These are phyloP conservation scores for Fraxinus nigra DNA, from an alignment of 305 asterid genomes.

Conservation along the genomic window DNA sequence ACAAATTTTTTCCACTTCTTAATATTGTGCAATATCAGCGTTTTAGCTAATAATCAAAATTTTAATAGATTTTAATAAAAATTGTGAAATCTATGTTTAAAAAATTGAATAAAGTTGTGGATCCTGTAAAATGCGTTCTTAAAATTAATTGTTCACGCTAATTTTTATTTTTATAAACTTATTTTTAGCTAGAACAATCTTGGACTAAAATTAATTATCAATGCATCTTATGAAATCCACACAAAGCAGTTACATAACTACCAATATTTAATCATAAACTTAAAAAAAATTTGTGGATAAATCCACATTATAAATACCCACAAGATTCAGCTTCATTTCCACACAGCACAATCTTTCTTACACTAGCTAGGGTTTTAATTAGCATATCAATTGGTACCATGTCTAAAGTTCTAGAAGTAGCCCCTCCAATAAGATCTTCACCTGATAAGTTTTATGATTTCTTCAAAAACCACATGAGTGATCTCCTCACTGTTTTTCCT, in stretches of 20 bases:
- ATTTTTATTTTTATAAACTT: too few relatives aligned
- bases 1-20: not conserved
- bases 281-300: too few relatives aligned
- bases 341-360: not conserved
- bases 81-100: too few relatives aligned
- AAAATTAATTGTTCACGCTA: too few relatives aligned
- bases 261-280: too few relatives aligned
- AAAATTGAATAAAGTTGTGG: too few relatives aligned
- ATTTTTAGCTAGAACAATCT: too few relatives aligned
- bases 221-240: not conserved
- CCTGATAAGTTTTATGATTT: constrained; percentile 29
- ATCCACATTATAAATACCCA: not conserved
- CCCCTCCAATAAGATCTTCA: constrained; percentile 15
- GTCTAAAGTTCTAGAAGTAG: not conserved
- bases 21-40: too few relatives aligned
- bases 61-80: too few relatives aligned
- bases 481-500: constrained; percentile 25
- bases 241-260: not conserved
- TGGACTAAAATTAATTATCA: too few relatives aligned
- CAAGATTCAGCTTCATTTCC: not conserved
- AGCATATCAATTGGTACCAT: not conserved
- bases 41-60: too few relatives aligned
- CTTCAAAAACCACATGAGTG: constrained; percentile 20
- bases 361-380: not conserved
- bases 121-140: too few relatives aligned